phyloP scores from a whole-genome alignment of 2,329 filamentous ascomycete genomes.

The Paracorniculantispora psalliotae region DNA sequence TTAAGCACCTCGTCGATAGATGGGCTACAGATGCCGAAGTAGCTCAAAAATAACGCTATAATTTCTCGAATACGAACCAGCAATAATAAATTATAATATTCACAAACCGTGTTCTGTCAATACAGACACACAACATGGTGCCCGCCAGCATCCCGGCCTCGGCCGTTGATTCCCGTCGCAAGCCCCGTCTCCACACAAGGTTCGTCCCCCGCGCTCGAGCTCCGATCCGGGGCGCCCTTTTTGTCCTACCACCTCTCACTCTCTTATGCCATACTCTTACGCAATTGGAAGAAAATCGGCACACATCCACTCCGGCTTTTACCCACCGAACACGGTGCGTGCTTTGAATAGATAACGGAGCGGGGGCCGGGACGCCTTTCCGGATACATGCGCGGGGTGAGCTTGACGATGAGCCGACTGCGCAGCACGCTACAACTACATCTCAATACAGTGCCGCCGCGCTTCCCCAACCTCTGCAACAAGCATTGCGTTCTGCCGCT shows the following conservation, averaged over 20 bases:
- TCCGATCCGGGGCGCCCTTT: neutral
- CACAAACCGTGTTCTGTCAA: too few relatives aligned
- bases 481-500: too few relatives aligned
- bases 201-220: neutral
- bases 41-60: too few relatives aligned
- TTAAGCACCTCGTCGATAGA: too few relatives aligned
- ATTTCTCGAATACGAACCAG: too few relatives aligned
- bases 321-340: neutral
- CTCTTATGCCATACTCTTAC: neutral
- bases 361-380: neutral
- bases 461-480: too few relatives aligned
- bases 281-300: neutral
- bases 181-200: neutral
- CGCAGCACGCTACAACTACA: neutral
- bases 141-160: neutral
- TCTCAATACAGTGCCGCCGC: neutral
- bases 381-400: neutral
- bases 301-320: neutral
- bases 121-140: too few relatives aligned
- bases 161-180: neutral
- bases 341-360: neutral
- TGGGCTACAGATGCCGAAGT: too few relatives aligned
- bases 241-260: neutral
- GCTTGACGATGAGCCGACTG: neutral
- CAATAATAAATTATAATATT: too few relatives aligned